Evolutionary conservation across 805 yeast genomes (phyloP), one percentile per base, ranked within the genome.

Genomic region (Torulaspora franciscae): DNA sequence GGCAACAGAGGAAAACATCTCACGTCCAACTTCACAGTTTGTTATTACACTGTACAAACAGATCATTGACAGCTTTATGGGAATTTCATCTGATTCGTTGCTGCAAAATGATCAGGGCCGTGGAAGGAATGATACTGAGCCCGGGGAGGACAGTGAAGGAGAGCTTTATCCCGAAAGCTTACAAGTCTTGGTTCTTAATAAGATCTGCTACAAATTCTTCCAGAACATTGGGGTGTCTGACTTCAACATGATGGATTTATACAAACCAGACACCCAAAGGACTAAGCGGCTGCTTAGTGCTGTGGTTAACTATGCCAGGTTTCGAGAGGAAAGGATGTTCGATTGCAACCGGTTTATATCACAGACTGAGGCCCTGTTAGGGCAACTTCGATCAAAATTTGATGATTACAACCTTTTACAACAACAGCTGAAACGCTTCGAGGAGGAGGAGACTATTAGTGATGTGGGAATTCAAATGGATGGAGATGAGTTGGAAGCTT

Each of bases 281-380:
- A 71, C 79, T 1, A 69, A 80, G 49, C 68, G 91, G 37, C 71
- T 87, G 15, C 64, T 88, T 23, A 86, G 95, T 59, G 93, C 93
- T 0, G 80, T 88, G 40, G 84, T 88, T 17, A 89, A 89, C 61
- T 89, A 79, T 70, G 95, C 95, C 1, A 69, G 91, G 45, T 88
- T 85, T 57, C 74, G 95, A 52, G 95, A 86, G 54, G 87, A 81
- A 51, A 80, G 85, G 47, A 75, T 81, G 61, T 73, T 71, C 19
- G 89, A 83, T 52, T 81, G 85, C 57, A 87, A 81, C 49, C 76
- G 75, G 22, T 67, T 84, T 22, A 77, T 83, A 24, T 67, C 72
- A 6, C 69, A 72, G 36, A 76, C 80, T 48, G 84, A 81, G 42
- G 58, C 69, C 8, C 66, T 75, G 39, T 63, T 78, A 14, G 74